phyloP scores from a whole-genome alignment of 1,284 basidiomycete species.

The Ustilago bromivora region DNA sequence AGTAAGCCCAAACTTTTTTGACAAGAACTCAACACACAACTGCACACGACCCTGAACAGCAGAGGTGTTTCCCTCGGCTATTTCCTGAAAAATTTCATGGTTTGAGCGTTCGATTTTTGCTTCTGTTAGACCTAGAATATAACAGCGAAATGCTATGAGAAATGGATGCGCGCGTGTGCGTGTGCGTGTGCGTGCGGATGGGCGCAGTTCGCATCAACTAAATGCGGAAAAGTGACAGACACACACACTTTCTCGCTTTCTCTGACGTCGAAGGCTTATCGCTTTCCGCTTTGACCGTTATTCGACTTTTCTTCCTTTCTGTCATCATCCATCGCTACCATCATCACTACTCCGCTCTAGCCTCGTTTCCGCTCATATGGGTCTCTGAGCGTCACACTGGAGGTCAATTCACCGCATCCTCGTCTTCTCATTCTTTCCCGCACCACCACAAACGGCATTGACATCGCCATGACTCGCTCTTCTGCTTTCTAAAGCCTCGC shows the following conservation, averaged over 20 bases:
- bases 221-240: conserved; percentile 13
- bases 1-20: conserved; percentile 4
- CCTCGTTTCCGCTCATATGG: not conserved
- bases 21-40: conserved; percentile 5
- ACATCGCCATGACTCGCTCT: not conserved
- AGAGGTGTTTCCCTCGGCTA: conserved; percentile 18
- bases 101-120: not conserved
- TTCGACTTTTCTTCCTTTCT: not conserved
- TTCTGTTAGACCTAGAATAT: not conserved
- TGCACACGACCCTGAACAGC: conserved; percentile 23
- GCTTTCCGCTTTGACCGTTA: not conserved
- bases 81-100: conserved; percentile 20
- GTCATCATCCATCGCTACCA: conserved; percentile 1
- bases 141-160: not conserved
- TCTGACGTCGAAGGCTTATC: conserved; percentile 6
- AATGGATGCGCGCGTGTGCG: not conserved
- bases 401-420: conserved; percentile 11
- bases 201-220: not conserved
- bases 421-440: not conserved
- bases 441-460: not conserved
- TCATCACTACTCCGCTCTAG: not conserved
- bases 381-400: not conserved
- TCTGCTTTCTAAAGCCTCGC: not conserved
- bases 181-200: not conserved
- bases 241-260: not conserved